These are phyloP conservation scores for Tricholoma bakamatsutake DNA, from an alignment of 768 basidiomycete genomes.

Conservation along the genomic window DNA sequence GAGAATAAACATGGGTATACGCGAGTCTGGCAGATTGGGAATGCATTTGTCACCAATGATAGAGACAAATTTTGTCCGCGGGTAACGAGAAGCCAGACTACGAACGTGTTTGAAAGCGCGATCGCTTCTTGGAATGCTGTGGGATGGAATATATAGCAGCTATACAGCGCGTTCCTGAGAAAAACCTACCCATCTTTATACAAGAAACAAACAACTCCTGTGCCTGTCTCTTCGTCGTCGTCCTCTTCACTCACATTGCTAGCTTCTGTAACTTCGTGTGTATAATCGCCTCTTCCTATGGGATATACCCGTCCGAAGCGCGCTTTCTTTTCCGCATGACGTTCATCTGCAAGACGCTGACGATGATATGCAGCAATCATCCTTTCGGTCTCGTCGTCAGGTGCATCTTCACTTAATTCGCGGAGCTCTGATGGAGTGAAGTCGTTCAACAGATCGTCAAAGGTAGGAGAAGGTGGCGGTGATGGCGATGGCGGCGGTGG, in stretches of 20 bases:
- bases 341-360: constrained; percentile 61
- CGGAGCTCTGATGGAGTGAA: constrained; percentile 57
- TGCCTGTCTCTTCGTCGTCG: constrained; percentile 66
- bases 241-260: constrained; percentile 66
- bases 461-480: constrained; percentile 69
- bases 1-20: constrained; percentile 87
- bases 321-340: constrained; percentile 47
- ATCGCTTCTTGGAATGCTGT: constrained; percentile 76
- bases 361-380: constrained; percentile 60
- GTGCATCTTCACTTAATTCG: constrained; percentile 66
- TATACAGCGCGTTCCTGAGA: neutral
- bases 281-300: constrained; percentile 91
- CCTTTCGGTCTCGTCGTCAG: constrained; percentile 72
- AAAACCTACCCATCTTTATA: constrained; percentile 87
- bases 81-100: constrained; percentile 73
- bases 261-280: constrained; percentile 90
- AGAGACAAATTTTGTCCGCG: constrained; percentile 92
- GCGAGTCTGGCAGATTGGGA: constrained; percentile 87
- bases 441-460: constrained; percentile 62
- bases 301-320: constrained; percentile 84
- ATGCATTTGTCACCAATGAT: constrained; percentile 96
- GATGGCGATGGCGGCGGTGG: constrained; percentile 71
- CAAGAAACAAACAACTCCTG: constrained; percentile 89
- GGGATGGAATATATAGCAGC: neutral
- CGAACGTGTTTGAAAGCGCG: constrained; percentile 66